These are phyloP conservation scores for Fusarium goolgardi DNA, from an alignment of 2,329 filamentous ascomycete genomes.

Conservation along the genomic window DNA sequence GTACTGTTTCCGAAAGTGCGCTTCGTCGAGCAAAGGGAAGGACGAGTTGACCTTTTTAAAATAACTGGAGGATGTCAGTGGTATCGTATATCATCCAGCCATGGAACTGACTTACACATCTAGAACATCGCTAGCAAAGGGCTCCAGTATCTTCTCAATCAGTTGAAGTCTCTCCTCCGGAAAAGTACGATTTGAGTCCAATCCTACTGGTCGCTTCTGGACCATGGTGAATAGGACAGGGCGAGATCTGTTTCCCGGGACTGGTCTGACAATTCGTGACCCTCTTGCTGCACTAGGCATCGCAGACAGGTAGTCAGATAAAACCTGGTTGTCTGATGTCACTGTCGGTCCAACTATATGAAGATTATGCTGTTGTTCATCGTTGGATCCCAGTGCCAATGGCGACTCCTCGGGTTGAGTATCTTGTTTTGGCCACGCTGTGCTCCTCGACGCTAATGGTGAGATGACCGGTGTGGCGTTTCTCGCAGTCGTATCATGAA, in stretches of 20 bases:
- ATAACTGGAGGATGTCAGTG: conserved; percentile 32
- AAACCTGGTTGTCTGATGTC: conserved; percentile 69
- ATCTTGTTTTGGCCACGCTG: conserved; percentile 8
- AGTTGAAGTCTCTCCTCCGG: conserved; percentile 63
- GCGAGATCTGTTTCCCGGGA: conserved; percentile 48
- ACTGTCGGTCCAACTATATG: conserved; percentile 71
- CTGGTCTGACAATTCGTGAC: conserved; percentile 49
- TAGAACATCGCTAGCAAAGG: conserved; percentile 63
- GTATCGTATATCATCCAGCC: fast-evolving
- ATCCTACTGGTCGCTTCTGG: conserved; percentile 58
- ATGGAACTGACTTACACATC: conserved; percentile 55
- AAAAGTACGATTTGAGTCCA: conserved; percentile 52
- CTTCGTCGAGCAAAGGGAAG: conserved; percentile 70
- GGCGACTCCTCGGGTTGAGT: conserved; percentile 43
- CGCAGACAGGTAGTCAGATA: conserved; percentile 66
- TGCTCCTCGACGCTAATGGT: background rate
- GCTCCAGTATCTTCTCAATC: conserved; percentile 69
- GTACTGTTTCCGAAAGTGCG: conserved; percentile 63
- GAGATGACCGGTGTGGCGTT: background rate
- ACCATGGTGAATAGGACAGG: conserved; percentile 62
- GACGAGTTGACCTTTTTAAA: conserved; percentile 63
- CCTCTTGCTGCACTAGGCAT: conserved; percentile 48
- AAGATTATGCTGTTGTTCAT: conserved; percentile 56
- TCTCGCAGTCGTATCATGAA: background rate
- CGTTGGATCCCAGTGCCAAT: conserved; percentile 48